These are phyloP conservation scores for Bathelium albidoporum DNA, from an alignment of 495 filamentous ascomycete species.

Conservation along the genomic window DNA sequence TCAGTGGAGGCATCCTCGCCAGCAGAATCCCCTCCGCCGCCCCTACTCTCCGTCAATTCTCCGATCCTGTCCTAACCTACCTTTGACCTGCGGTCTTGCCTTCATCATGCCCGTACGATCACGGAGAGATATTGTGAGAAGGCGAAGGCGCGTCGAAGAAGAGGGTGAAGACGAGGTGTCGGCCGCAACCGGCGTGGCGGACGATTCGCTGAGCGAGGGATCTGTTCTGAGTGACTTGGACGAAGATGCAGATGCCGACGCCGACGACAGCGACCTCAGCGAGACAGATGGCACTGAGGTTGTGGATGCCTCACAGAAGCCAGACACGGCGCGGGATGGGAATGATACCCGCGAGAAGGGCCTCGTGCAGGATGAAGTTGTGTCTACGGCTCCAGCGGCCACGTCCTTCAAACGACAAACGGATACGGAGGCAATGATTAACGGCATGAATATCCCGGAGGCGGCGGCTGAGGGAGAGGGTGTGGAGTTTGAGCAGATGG, in stretches of 20 bases:
- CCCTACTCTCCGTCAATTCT: background rate
- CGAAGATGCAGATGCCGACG: conserved; percentile 21
- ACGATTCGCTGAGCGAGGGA: conserved; percentile 23
- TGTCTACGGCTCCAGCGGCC: conserved; percentile 15
- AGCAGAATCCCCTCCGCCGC: background rate
- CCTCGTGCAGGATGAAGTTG: conserved; percentile 2
- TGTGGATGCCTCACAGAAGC: conserved; percentile 30
- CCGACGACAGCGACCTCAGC: conserved; percentile 57
- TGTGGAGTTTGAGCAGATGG: conserved; percentile 57
- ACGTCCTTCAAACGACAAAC: conserved; percentile 32
- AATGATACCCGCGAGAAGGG: conserved; percentile 2
- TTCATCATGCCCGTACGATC: conserved; percentile 1
- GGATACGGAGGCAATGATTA: conserved; percentile 86
- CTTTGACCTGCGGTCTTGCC: background rate
- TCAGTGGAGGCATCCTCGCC: background rate
- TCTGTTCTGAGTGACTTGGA: conserved; percentile 21
- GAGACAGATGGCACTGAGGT: conserved; percentile 49
- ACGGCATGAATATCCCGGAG: conserved; percentile 60
- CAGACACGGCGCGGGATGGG: background rate
- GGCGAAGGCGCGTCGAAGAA: conserved; percentile 19
- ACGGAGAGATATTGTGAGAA: conserved; percentile 12
- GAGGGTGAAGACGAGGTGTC: conserved; percentile 25
- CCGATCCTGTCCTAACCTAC: background rate
- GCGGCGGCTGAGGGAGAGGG: conserved; percentile 43
- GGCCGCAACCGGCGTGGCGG: conserved; percentile 8